These are phyloP conservation scores for Eucalyptus leucophloia DNA, from an alignment of 345 rosid genomes.

Conservation along the genomic window DNA sequence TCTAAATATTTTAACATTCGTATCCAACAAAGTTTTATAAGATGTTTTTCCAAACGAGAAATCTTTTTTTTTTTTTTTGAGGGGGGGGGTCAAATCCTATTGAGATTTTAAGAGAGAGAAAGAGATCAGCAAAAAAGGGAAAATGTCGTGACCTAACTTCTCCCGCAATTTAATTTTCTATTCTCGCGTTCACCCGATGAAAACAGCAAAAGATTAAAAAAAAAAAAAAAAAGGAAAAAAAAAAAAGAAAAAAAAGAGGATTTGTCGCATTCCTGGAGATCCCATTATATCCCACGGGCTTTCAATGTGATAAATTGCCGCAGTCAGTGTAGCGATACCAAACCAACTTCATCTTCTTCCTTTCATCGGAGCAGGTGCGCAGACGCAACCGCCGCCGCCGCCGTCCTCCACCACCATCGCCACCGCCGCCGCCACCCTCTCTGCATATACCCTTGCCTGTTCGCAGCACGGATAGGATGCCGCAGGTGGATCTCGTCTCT, in stretches of 20 bases:
- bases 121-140: neutral
- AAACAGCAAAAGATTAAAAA: neutral
- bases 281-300: neutral
- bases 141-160: neutral
- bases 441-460: neutral
- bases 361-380: neutral
- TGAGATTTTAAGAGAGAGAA: neutral
- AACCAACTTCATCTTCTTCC: neutral
- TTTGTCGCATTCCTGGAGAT: neutral
- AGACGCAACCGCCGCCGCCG: neutral
- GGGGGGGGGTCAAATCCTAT: neutral
- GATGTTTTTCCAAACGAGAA: neutral
- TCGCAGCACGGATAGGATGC: slow-evolving; percentile 10
- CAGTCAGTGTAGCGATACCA: neutral
- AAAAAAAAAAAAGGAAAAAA: neutral
- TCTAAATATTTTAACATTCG: too few species aligned
- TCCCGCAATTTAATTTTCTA: neutral
- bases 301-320: neutral
- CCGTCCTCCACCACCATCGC: neutral
- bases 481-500: slow-evolving; percentile 69
- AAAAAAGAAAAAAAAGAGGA: rapidly evolving
- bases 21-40: neutral
- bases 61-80: too few species aligned
- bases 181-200: neutral
- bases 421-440: neutral